Evolutionary conservation across 176 grass and related monocot genomes (phyloP).

Genomic region (Bonia amplexicaulis): DNA sequence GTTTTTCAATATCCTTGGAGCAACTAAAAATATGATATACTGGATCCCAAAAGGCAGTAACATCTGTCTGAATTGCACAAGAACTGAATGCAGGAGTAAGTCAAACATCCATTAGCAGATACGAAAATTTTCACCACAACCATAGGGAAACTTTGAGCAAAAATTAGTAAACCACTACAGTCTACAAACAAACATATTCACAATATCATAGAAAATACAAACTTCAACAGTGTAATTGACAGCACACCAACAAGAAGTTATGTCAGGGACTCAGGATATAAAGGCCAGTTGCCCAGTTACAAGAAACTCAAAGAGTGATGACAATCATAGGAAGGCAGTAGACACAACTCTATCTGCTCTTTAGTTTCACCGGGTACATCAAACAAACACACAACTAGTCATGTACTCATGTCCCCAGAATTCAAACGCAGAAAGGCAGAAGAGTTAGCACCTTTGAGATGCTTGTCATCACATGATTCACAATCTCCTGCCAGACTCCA

Average conservation of each 20-base stretch:
- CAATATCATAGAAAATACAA: constrained; percentile 8
- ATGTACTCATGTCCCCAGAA: not conserved
- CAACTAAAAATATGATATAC: not conserved
- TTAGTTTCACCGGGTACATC: not conserved
- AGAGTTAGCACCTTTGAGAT: not conserved
- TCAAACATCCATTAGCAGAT: not conserved
- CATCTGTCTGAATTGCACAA: not conserved
- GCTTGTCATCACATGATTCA: not conserved
- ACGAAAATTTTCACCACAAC: not conserved
- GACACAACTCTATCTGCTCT: not conserved
- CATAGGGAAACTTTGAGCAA: not conserved
- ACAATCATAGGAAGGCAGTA: not conserved
- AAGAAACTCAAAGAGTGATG: not conserved
- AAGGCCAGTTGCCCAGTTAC: not conserved
- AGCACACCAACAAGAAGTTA: not conserved
- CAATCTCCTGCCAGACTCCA: constrained; percentile 35
- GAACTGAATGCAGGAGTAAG: not conserved
- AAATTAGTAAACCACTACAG: not conserved
- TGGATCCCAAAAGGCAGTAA: not conserved
- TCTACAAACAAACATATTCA: constrained; percentile 4
- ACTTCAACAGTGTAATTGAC: not conserved
- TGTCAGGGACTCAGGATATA: not conserved
- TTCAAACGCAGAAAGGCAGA: not conserved
- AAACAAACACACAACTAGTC: not conserved
- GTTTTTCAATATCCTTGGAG: not conserved